Evolutionary conservation across 2,329 filamentous ascomycete genomes (phyloP), one percentile per base, ranked within the genome.

Genomic region (Fusarium verticillioides): DNA sequence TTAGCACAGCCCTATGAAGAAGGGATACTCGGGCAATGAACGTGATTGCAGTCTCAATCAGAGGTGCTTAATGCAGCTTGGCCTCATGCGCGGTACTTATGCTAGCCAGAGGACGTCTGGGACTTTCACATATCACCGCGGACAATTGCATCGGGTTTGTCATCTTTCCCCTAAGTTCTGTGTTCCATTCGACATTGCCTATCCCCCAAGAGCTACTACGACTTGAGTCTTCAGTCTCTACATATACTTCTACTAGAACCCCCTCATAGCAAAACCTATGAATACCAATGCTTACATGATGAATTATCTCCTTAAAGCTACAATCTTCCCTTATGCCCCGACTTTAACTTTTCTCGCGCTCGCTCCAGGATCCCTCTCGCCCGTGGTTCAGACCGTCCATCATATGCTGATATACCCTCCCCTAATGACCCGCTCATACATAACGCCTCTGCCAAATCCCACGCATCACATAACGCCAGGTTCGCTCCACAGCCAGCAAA

Each of bases 401-500:
- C 84, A 67, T 85, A 85, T 4, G 70, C 77, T 40, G 37, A 57
- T 10, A 84, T 49, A 0, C 81, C 81, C 5, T 70, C 56, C 6
- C 49, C 58, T 12, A 85, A 54, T 2, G 75, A 78, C 2, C 32
- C 42, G 6, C 63, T 65, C 13, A 63, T 66, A 44, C 79, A 83
- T 3, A 87, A 67, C 47, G 83, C 77, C 57, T 83, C 78, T 6
- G 84, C 85, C n/a, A 86, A 78, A 53, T 86, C 83, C 81, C 82
- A 86, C 0, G 79, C 85, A 71, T 87, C 85, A 60, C 80, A 82
- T 32, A 87, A 66, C 7, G 85, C 86, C 64, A 87, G 73, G 69
- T 86, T 87, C 1, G 85, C 85, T 1, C 86, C 86, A 62, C 82
- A 84, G 2, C 86, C 85, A 9, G 85, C 83, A 77, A 87, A 88